These are phyloP conservation scores for Pseudonitzschia delicatissima DNA, from an alignment of 108 stramenopile genomes.

Conservation along the genomic window DNA sequence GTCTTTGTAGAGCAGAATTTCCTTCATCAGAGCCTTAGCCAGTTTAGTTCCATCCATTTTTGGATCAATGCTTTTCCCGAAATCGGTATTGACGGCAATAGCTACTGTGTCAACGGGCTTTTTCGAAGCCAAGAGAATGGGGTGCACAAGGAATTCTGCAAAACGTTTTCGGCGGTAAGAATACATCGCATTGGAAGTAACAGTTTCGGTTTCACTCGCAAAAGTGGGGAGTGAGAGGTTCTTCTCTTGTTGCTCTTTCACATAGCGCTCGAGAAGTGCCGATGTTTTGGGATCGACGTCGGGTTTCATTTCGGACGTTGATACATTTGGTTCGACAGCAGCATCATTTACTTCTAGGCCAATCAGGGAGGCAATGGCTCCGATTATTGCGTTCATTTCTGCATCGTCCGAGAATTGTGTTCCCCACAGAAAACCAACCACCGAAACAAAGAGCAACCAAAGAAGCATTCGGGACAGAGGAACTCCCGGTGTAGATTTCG, in stretches of 20 bases:
- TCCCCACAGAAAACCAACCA: background rate
- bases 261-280: background rate
- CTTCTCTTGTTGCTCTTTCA: background rate
- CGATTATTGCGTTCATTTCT: background rate
- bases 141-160: conserved; percentile 4
- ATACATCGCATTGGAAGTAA: background rate
- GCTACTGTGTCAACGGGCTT: background rate
- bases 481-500: background rate
- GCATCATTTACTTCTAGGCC: background rate
- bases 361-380: background rate
- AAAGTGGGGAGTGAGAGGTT: background rate
- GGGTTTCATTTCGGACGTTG: background rate
- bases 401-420: background rate
- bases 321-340: background rate
- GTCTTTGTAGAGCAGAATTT: background rate
- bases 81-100: background rate
- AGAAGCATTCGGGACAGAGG: background rate
- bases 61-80: background rate
- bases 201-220: background rate
- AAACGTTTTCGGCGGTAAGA: background rate
- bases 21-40: background rate
- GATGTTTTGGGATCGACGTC: background rate
- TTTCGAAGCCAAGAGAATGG: background rate
- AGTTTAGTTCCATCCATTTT: background rate
- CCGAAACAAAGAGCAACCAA: background rate